Percentiles rank a stretch among this genome's conserved stretches.
Conservation (phyloP, 2,329 filamentous ascomycete genomes). For the Fusarium sp. region DNA sequence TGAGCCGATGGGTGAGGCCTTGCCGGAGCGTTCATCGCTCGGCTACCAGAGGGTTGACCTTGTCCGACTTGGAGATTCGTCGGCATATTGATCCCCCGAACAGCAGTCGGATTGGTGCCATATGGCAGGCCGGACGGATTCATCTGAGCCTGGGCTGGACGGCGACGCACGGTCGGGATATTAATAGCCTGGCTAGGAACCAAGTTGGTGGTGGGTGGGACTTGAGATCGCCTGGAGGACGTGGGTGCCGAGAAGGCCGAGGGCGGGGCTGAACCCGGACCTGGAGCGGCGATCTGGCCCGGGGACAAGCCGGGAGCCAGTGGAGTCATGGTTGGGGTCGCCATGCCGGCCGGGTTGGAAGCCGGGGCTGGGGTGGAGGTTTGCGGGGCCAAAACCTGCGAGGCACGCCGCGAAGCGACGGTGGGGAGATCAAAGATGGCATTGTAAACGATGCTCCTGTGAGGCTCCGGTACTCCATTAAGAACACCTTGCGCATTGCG, state of each 20-base stretch:
- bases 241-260: neutral
- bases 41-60: neutral
- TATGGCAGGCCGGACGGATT: neutral
- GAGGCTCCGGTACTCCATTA: neutral
- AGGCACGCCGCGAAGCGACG: neutral
- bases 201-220: neutral
- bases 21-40: neutral
- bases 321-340: neutral
- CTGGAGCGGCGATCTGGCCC: neutral
- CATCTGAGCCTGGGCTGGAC: neutral
- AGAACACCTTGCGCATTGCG: neutral
- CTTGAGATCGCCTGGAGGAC: neutral
- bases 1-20: neutral
- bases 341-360: neutral
- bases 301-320: neutral
- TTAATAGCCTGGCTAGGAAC: neutral
- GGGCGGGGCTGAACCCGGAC: neutral
- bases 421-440: neutral
- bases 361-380: neutral
- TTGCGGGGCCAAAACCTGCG: neutral
- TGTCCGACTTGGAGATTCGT: neutral
- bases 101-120: neutral
- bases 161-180: neutral
- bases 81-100: too few relatives aligned
- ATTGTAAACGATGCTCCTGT: neutral